Evolutionary conservation across 1,139 yeast species (phyloP).

Genomic region (Lodderomyces beijingensis): DNA sequence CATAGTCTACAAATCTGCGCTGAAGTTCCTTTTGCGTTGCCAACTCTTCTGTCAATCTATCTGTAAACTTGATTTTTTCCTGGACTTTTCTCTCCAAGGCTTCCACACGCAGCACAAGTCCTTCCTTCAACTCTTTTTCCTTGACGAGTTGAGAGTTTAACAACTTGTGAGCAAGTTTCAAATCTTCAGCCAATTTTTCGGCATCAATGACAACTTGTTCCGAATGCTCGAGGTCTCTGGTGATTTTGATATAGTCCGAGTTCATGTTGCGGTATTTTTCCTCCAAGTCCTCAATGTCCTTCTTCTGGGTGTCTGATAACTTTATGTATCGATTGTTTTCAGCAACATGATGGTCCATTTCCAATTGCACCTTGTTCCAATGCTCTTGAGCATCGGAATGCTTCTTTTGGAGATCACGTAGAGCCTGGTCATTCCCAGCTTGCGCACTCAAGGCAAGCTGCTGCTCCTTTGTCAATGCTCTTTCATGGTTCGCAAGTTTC

Average conservation of each 20-base stretch:
- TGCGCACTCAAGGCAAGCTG: constrained; percentile 3
- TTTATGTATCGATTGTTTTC: constrained; percentile 7
- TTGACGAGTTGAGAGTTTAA: constrained; percentile 4
- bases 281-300: constrained; percentile 5
- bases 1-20: not conserved
- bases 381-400: constrained; percentile 7
- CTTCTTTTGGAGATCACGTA: constrained; percentile 8
- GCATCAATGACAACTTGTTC: constrained; percentile 6
- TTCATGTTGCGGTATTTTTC: constrained; percentile 4
- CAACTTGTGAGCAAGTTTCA: constrained; percentile 6
- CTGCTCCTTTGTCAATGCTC: constrained; percentile 5
- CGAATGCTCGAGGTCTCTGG: constrained; percentile 6
- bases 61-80: not conserved
- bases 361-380: constrained; percentile 5
- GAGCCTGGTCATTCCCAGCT: constrained; percentile 9
- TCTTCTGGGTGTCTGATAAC: constrained; percentile 2
- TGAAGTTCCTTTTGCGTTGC: not conserved
- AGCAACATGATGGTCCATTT: constrained; percentile 5
- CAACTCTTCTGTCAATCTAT: constrained; percentile 9
- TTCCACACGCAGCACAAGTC: constrained; percentile 3
- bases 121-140: constrained; percentile 4
- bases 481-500: constrained; percentile 5
- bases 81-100: constrained; percentile 3
- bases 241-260: constrained; percentile 7
- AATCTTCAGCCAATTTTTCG: constrained; percentile 7